phyloP scores from a whole-genome alignment of 805 yeast species.

The Candida silvatica region DNA sequence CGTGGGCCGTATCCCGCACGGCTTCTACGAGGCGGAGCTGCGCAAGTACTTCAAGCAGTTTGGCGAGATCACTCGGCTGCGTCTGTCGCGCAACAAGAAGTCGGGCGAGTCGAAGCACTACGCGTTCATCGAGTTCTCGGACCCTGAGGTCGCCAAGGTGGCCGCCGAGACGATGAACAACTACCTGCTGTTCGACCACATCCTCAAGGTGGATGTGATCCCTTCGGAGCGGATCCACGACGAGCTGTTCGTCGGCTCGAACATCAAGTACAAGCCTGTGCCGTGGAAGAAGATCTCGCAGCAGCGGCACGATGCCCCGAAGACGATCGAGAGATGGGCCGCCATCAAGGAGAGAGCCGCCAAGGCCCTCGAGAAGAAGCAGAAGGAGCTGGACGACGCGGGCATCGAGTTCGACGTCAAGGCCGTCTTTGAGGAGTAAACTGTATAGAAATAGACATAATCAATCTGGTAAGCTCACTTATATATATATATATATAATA shows the following conservation, averaged over 20 bases:
- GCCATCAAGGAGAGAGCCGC: slow-evolving; percentile 39
- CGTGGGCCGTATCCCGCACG: slow-evolving; percentile 88
- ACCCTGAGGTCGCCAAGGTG: slow-evolving; percentile 67
- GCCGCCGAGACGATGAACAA: slow-evolving; percentile 97
- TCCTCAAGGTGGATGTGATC: slow-evolving; percentile 50
- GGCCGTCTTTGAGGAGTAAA: slow-evolving; percentile 5
- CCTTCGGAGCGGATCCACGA: slow-evolving; percentile 51
- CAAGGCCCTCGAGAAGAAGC: slow-evolving; percentile 33
- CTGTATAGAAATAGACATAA: too few relatives aligned
- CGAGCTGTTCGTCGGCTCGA: slow-evolving; percentile 51
- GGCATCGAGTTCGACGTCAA: slow-evolving; percentile 47
- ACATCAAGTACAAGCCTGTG: slow-evolving; percentile 43
- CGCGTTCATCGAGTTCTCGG: slow-evolving; percentile 80
- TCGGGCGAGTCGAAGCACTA: slow-evolving; percentile 89
- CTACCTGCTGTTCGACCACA: slow-evolving; percentile 81
- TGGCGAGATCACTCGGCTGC: slow-evolving; percentile 72
- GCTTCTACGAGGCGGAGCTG: slow-evolving; percentile 79
- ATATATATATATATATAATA: neutral
- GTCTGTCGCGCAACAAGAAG: slow-evolving; percentile 81
- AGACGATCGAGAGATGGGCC: slow-evolving; percentile 48
- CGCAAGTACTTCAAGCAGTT: slow-evolving; percentile 81
- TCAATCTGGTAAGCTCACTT: too few relatives aligned
- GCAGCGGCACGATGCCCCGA: slow-evolving; percentile 47
- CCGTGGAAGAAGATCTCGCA: slow-evolving; percentile 52
- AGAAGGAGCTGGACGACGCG: slow-evolving; percentile 38